Conservation (phyloP, 2,329 filamentous ascomycete genomes). For the Cytospora schulzeri region DNA sequence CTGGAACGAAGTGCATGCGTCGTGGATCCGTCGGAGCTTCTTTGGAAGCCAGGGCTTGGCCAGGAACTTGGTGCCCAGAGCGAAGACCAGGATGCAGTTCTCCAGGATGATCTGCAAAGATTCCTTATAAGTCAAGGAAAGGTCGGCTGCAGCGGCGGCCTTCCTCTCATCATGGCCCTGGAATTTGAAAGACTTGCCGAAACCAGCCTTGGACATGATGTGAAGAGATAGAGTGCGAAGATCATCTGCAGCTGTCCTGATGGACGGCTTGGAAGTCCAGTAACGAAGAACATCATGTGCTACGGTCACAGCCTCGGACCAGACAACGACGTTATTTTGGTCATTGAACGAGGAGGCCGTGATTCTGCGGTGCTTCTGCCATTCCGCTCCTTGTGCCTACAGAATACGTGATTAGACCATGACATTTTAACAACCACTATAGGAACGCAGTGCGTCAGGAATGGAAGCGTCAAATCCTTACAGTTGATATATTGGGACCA, state of each 20-base stretch:
- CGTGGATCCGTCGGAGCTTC: slow-evolving; percentile 33
- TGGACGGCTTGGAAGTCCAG: slow-evolving; percentile 2
- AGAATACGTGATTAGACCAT: background rate
- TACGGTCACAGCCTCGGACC: slow-evolving; percentile 3
- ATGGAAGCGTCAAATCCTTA: background rate
- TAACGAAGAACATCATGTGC: slow-evolving; percentile 10
- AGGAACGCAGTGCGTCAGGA: too few species aligned
- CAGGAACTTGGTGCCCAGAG: slow-evolving; percentile 27
- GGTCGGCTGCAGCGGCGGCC: background rate
- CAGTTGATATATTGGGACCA: slow-evolving; percentile 17
- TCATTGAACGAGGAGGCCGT: slow-evolving; percentile 15
- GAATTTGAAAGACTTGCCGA: slow-evolving; percentile 29
- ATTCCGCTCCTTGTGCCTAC: slow-evolving; percentile 12
- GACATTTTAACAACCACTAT: too few species aligned
- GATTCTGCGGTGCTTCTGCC: slow-evolving; percentile 14
- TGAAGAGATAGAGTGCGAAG: slow-evolving; percentile 10
- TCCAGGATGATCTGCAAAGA: slow-evolving; percentile 31
- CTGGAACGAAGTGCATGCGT: slow-evolving; percentile 34
- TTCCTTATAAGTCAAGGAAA: slow-evolving; percentile 3
- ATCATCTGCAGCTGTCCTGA: slow-evolving; percentile 10
- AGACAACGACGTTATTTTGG: slow-evolving; percentile 16
- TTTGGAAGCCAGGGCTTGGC: slow-evolving; percentile 17
- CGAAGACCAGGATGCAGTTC: slow-evolving; percentile 34
- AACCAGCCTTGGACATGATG: slow-evolving; percentile 17
- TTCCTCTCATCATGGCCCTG: slow-evolving; percentile 31